Evolutionary conservation across 768 basidiomycete species (phyloP).

Genomic region (Lanmaoa rubissima): DNA sequence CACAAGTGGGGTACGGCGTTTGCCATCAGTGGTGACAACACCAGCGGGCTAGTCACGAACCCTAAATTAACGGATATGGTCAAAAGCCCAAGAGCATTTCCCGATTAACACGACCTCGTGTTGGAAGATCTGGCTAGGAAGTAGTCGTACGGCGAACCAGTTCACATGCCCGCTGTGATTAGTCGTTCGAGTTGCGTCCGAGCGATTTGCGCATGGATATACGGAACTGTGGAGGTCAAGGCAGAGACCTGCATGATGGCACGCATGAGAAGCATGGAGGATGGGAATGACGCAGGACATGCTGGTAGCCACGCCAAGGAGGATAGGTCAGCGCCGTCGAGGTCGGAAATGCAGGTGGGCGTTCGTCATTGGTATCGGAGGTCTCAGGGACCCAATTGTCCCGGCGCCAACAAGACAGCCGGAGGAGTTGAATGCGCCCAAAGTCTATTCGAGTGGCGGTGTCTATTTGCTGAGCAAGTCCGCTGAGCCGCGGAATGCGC

Average conservation of each 20-base stretch:
- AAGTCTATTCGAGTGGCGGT: neutral
- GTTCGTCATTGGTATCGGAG: slow-evolving; percentile 4
- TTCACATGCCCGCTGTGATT: slow-evolving; percentile 13
- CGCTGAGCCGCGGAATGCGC: slow-evolving; percentile 13
- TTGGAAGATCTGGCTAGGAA: slow-evolving; percentile 25
- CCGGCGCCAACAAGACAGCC: slow-evolving; percentile 11
- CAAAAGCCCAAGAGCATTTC: slow-evolving; percentile 23
- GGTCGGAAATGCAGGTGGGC: slow-evolving; percentile 21
- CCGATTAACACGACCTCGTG: slow-evolving; percentile 26
- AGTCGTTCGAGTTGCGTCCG: slow-evolving; percentile 15
- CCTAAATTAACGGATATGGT: slow-evolving; percentile 33
- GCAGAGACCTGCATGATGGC: slow-evolving; percentile 1
- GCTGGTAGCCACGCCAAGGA: neutral
- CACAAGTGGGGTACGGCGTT: slow-evolving; percentile 20
- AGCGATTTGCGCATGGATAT: slow-evolving; percentile 18
- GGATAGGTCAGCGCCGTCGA: slow-evolving; percentile 19
- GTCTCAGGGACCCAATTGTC: slow-evolving; percentile 3
- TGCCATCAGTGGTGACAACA: slow-evolving; percentile 21
- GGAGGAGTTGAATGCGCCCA: neutral
- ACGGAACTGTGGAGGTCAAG: neutral
- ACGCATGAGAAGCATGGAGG: slow-evolving; percentile 10
- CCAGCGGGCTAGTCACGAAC: slow-evolving; percentile 17
- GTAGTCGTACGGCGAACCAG: slow-evolving; percentile 3
- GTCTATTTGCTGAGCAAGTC: neutral
- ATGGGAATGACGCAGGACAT: slow-evolving; percentile 7